These are phyloP conservation scores for Fusarium algeriense DNA, from an alignment of 2,329 filamentous ascomycete species.

Conservation along the genomic window DNA sequence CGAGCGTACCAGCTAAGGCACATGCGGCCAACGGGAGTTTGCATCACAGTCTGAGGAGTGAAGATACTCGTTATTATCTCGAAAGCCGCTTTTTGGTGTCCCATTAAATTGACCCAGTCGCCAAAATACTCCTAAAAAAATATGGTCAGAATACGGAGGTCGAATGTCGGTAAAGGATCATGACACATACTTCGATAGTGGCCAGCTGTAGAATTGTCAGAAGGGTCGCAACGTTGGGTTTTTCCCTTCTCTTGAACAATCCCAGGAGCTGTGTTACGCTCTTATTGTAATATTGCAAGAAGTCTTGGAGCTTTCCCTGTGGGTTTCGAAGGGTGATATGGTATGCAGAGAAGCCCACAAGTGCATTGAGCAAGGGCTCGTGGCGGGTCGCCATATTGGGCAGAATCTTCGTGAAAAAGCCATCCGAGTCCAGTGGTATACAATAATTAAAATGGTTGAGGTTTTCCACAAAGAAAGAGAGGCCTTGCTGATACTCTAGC, in stretches of 20 bases:
- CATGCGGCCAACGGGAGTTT: constrained; percentile 77
- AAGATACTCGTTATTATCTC: constrained; percentile 83
- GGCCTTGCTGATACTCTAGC: constrained; percentile 79
- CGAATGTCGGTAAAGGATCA: constrained; percentile 14
- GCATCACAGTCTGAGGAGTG: constrained; percentile 79
- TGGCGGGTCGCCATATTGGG: constrained; percentile 78
- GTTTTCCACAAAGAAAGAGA: constrained; percentile 82
- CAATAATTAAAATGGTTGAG: constrained; percentile 88
- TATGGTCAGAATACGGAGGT: constrained; percentile 19
- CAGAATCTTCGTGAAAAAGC: constrained; percentile 80
- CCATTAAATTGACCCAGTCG: constrained; percentile 93
- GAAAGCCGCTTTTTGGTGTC: constrained; percentile 90
- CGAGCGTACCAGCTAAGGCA: constrained; percentile 90
- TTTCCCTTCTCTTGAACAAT: constrained; percentile 77
- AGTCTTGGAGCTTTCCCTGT: constrained; percentile 80
- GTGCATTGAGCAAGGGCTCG: constrained; percentile 85
- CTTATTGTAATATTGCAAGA: constrained; percentile 90
- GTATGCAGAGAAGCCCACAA: constrained; percentile 91
- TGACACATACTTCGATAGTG: constrained; percentile 81
- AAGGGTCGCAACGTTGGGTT: constrained; percentile 79
- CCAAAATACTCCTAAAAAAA: constrained; percentile 84
- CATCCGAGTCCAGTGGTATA: constrained; percentile 75
- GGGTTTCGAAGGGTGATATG: constrained; percentile 80
- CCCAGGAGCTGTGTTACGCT: constrained; percentile 82
- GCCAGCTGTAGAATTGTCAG: constrained; percentile 91